Percentiles rank a stretch among this genome's conserved stretches.
Conservation (phyloP, 2,329 filamentous ascomycete species). For the Ambrosiella cleistominuta region DNA sequence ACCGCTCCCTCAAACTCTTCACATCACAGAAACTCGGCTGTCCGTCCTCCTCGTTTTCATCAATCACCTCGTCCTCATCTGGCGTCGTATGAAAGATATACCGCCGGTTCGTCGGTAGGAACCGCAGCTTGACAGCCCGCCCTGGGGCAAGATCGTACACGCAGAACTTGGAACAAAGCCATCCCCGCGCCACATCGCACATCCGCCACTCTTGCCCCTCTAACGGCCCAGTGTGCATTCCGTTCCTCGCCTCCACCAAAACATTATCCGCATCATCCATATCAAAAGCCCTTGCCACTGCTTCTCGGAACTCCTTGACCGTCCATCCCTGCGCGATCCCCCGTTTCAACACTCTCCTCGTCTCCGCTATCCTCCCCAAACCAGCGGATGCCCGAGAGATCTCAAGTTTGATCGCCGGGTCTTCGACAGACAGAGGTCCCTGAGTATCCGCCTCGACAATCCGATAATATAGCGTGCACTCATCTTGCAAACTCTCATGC, state of each 20-base stretch:
- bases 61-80: constrained; percentile 6
- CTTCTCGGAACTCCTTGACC: constrained; percentile 2
- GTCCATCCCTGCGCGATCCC: constrained; percentile 1
- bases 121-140: constrained; percentile 3
- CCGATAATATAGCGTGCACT: constrained; percentile 6
- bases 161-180: constrained; percentile 10
- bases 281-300: constrained; percentile 1
- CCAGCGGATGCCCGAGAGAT: neutral
- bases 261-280: constrained; percentile 9
- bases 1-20: neutral
- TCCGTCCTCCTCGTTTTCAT: constrained; percentile 3
- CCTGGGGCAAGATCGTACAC: constrained; percentile 1
- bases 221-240: constrained; percentile 8
- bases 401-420: neutral
- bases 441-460: neutral
- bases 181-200: constrained; percentile 5
- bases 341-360: neutral
- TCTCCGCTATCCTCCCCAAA: neutral
- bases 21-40: neutral
- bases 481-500: constrained; percentile 7
- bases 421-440: neutral
- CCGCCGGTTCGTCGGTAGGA: constrained; percentile 3
- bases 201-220: constrained; percentile 11
- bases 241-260: constrained; percentile 10
- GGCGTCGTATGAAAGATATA: constrained; percentile 8